Evolutionary conservation across 352 stramenopile species (phyloP).

Genomic region (Pythium plurisporium): DNA sequence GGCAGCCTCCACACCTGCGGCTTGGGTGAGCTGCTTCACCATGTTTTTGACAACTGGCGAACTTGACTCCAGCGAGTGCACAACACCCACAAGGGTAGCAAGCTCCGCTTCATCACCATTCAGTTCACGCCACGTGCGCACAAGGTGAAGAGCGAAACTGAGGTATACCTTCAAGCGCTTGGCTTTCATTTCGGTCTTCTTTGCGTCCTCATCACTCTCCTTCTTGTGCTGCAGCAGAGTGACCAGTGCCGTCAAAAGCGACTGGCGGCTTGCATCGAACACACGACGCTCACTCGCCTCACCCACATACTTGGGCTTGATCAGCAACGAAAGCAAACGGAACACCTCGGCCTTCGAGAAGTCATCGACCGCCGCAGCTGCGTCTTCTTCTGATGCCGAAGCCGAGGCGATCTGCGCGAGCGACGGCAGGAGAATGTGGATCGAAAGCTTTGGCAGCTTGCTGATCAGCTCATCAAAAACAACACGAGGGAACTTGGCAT

Average conservation of each 20-base stretch:
- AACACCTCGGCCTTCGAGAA: conserved; percentile 79
- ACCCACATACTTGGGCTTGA: conserved; percentile 50
- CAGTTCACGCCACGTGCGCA: conserved; percentile 52
- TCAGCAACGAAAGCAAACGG: conserved; percentile 58
- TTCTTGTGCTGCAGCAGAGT: conserved; percentile 31
- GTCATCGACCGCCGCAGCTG: conserved; percentile 49
- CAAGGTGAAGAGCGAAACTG: conserved; percentile 58
- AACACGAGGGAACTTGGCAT: conserved; percentile 63
- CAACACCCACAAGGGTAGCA: conserved; percentile 33
- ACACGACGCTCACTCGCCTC: conserved; percentile 30
- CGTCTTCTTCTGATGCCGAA: conserved; percentile 16
- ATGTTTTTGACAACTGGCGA: conserved; percentile 74
- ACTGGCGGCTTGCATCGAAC: conserved; percentile 28
- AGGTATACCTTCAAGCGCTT: conserved; percentile 76
- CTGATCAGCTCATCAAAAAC: conserved; percentile 67
- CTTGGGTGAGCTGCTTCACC: conserved; percentile 48
- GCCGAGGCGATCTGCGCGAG: conserved; percentile 42
- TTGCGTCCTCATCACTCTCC: conserved; percentile 10
- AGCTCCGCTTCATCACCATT: conserved; percentile 11
- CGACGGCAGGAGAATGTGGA: conserved; percentile 52
- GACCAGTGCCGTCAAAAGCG: conserved; percentile 44
- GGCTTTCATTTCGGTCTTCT: conserved; percentile 42
- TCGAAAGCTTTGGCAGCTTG: conserved; percentile 43
- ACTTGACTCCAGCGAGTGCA: conserved; percentile 44
- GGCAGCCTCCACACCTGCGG: conserved; percentile 29